Evolutionary conservation across 345 rosid genomes (phyloP).

Genomic region (Litchi chinensis): DNA sequence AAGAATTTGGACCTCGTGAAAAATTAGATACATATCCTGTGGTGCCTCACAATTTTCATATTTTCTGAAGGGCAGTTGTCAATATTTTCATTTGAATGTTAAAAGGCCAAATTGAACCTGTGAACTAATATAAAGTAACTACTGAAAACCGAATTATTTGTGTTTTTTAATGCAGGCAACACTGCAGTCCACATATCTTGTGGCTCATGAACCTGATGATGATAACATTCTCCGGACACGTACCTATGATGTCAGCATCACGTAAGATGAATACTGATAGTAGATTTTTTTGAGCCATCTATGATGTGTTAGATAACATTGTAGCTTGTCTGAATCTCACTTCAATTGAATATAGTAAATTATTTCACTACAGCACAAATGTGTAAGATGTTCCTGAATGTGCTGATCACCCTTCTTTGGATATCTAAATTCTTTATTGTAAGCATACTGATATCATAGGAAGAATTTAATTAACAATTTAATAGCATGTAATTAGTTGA

Average conservation of each 20-base stretch:
- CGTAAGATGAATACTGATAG: slow-evolving; percentile 54
- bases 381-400: background rate
- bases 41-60: background rate
- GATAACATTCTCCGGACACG: slow-evolving; percentile 92
- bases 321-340: background rate
- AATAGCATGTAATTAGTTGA: background rate
- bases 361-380: background rate
- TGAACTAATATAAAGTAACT: background rate
- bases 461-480: background rate
- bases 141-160: background rate
- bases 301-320: background rate
- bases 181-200: slow-evolving; percentile 65
- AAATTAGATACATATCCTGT: background rate
- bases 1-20: background rate
- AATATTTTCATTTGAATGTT: slow-evolving; percentile 1
- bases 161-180: slow-evolving; percentile 64
- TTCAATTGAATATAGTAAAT: background rate
- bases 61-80: background rate
- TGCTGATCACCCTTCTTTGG: background rate
- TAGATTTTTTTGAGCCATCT: background rate
- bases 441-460: background rate
- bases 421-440: background rate
- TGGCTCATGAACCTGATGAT: slow-evolving; percentile 90
- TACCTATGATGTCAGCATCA: slow-evolving; percentile 97
- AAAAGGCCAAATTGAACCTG: background rate